phyloP scores from a whole-genome alignment of 495 filamentous ascomycete species.

The Gamarada debralockiae region DNA sequence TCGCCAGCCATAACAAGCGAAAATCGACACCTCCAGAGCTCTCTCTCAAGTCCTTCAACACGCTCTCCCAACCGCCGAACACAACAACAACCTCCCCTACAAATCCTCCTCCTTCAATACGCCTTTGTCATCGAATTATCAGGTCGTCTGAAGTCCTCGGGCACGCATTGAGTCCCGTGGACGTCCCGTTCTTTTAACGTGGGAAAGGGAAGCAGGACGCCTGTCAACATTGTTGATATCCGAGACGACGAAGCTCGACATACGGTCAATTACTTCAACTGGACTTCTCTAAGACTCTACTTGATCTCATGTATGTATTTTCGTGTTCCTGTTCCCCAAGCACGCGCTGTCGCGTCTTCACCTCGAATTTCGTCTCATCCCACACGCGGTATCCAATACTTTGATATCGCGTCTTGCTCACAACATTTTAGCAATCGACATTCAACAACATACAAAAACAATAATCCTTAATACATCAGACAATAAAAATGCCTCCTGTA shows the following conservation, averaged over 20 bases:
- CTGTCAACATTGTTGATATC: conserved; percentile 22
- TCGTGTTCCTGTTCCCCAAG: background rate
- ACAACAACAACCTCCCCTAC: conserved; percentile 19
- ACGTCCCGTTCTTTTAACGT: background rate
- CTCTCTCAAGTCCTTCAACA: conserved; percentile 11
- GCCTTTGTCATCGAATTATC: background rate
- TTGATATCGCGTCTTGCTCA: conserved; percentile 24
- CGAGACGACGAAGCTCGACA: background rate
- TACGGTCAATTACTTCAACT: background rate
- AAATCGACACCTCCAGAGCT: conserved; percentile 4
- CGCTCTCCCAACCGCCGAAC: conserved; percentile 6
- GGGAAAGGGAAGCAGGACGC: background rate
- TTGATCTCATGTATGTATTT: conserved; percentile 18
- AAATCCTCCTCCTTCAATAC: conserved; percentile 1
- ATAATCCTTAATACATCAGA: conserved; percentile 23
- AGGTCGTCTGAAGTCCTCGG: conserved; percentile 1
- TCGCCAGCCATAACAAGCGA: conserved; percentile 26
- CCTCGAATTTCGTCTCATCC: background rate
- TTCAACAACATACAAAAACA: conserved; percentile 5
- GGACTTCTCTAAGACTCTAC: conserved; percentile 1
- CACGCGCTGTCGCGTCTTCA: conserved; percentile 14
- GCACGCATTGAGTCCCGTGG: conserved; percentile 15
- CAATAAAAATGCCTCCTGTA: conserved; percentile 47
- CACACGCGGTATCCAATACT: conserved; percentile 11
- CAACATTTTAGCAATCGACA: conserved; percentile 6